These are phyloP conservation scores for Aspergillus quadrilineatus DNA, from an alignment of 2,329 filamentous ascomycete species.

Conservation along the genomic window DNA sequence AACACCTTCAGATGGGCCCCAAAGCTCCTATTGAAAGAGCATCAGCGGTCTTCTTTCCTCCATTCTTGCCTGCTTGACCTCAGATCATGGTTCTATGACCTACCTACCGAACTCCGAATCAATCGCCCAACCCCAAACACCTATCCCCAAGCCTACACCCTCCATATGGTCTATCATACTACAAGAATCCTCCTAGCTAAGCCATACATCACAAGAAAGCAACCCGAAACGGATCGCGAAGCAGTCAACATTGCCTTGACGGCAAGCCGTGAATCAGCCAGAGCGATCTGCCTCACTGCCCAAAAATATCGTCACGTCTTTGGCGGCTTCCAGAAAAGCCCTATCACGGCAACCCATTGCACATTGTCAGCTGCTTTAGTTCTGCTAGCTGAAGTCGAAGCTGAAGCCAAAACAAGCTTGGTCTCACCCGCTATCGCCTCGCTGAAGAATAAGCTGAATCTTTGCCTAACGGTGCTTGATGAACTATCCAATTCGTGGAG, in stretches of 20 bases:
- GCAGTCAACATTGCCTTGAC: neutral
- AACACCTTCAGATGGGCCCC: neutral
- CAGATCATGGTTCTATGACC: neutral
- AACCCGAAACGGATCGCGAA: neutral
- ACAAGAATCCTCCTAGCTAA: neutral
- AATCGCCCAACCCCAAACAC: neutral
- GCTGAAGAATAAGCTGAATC: neutral
- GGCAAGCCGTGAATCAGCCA: neutral
- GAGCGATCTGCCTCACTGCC: constrained; percentile 25
- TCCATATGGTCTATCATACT: neutral
- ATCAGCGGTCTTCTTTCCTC: neutral
- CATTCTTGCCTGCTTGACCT: neutral
- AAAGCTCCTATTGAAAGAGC: neutral
- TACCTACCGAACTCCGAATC: neutral
- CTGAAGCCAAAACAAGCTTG: neutral
- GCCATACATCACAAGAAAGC: neutral
- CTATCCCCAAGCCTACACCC: neutral
- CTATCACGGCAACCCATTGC: constrained; percentile 38
- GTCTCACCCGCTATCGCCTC: neutral
- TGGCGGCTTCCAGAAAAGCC: constrained; percentile 36
- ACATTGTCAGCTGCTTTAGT: constrained; percentile 35
- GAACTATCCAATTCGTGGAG: neutral
- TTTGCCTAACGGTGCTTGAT: neutral
- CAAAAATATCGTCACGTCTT: constrained; percentile 36
- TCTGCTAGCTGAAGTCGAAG: neutral